Evolutionary conservation across 1,284 basidiomycete genomes (phyloP).

Genomic region (Ganoderma boninense): DNA sequence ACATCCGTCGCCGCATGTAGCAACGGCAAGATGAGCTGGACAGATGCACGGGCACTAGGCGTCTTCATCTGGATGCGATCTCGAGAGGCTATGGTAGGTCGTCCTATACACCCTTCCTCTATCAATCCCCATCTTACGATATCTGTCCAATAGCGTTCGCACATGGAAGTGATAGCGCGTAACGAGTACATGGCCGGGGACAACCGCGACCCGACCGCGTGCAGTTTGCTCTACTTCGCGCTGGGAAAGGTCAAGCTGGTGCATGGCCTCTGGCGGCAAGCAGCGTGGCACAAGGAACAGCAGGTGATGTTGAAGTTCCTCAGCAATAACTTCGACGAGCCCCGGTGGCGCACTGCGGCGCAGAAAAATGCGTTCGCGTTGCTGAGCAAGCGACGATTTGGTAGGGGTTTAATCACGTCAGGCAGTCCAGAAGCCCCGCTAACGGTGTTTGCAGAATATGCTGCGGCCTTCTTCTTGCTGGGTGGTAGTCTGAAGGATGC

Average conservation of each 20-base stretch:
- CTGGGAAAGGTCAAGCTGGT: slow-evolving; percentile 92
- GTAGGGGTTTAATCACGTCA: slow-evolving; percentile 52
- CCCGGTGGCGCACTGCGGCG: slow-evolving; percentile 93
- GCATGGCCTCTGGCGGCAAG: slow-evolving; percentile 95
- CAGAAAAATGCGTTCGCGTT: slow-evolving; percentile 97
- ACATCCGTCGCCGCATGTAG: slow-evolving; percentile 77
- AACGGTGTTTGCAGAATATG: slow-evolving; percentile 73
- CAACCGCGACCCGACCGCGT: slow-evolving; percentile 86
- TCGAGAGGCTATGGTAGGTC: slow-evolving; percentile 75
- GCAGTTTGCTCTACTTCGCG: slow-evolving; percentile 95
- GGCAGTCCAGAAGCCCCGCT: background rate
- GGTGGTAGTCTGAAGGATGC: slow-evolving; percentile 92
- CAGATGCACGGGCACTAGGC: slow-evolving; percentile 86
- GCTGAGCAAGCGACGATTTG: slow-evolving; percentile 90
- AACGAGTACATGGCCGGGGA: slow-evolving; percentile 92
- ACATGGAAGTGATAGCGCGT: slow-evolving; percentile 91
- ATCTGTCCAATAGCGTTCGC: slow-evolving; percentile 60
- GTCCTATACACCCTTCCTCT: background rate
- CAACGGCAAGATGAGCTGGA: slow-evolving; percentile 86
- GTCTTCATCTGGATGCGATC: slow-evolving; percentile 90
- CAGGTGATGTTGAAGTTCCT: slow-evolving; percentile 92
- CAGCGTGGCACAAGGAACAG: slow-evolving; percentile 94
- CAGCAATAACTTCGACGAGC: slow-evolving; percentile 87
- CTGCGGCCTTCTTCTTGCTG: slow-evolving; percentile 96
- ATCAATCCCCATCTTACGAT: background rate